A percentile compares a stretch with the other conserved stretches of the same genome.
phyloP scores from a whole-genome alignment of 257 asterid species.

The Cordia subcordata region DNA sequence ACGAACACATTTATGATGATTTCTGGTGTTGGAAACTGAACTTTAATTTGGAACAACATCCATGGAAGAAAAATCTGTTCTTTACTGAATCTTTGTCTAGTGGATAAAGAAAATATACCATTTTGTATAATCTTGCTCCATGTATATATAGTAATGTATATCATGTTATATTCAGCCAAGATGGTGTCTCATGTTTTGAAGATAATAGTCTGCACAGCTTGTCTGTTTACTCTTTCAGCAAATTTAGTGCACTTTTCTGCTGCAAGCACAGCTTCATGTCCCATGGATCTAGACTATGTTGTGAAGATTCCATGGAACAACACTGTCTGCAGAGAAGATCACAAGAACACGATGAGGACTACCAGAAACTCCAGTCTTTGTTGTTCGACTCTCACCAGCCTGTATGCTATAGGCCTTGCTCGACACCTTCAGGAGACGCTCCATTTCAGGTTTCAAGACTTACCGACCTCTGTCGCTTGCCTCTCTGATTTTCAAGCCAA shows the following conservation, averaged over 20 bases:
- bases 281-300: constrained; percentile 43
- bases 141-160: too few species aligned
- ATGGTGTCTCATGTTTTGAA: not conserved
- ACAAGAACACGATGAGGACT: not conserved
- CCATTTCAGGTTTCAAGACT: constrained; percentile 40
- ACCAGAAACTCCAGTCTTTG: constrained; percentile 16
- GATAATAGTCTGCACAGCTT: not conserved
- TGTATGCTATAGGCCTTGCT: constrained; percentile 51
- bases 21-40: too few species aligned
- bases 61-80: too few species aligned
- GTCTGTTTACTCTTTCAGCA: not conserved
- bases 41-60: too few species aligned
- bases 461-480: constrained; percentile 44
- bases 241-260: constrained; percentile 19
- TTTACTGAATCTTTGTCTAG: too few species aligned
- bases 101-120: too few species aligned
- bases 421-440: constrained; percentile 37
- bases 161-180: too few species aligned
- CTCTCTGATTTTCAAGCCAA: constrained; percentile 40
- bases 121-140: too few species aligned
- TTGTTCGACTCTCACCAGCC: constrained; percentile 63
- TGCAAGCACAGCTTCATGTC: constrained; percentile 22
- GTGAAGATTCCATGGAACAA: constrained; percentile 49
- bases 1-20: too few species aligned
- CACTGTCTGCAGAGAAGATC: constrained; percentile 34